A percentile compares a stretch with the other conserved stretches of the same genome.
These are phyloP conservation scores for Colletotrichum horii DNA, from an alignment of 2,329 filamentous ascomycete genomes.

Conservation along the genomic window DNA sequence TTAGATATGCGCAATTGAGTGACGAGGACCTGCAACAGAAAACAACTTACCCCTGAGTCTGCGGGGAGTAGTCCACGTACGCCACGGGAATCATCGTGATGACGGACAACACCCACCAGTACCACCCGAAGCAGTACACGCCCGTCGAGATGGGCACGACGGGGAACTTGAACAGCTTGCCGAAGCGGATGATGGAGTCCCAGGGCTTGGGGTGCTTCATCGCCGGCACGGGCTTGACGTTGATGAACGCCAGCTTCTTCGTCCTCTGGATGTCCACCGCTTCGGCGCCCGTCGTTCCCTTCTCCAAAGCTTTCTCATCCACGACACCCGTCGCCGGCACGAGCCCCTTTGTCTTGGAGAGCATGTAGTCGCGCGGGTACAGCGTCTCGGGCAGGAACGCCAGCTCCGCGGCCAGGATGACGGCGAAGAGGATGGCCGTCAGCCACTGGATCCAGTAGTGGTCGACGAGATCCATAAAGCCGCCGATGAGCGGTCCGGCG, in stretches of 20 bases:
- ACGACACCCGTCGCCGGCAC: not conserved
- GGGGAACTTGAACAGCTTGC: slow-evolving; percentile 50
- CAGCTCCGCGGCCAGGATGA: slow-evolving; percentile 51
- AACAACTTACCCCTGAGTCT: slow-evolving; percentile 49
- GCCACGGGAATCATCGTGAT: slow-evolving; percentile 59
- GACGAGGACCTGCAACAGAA: not conserved
- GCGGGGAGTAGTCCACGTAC: slow-evolving; percentile 50
- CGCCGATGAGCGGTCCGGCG: slow-evolving; percentile 50
- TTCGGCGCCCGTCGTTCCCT: slow-evolving; percentile 4
- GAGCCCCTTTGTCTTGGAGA: slow-evolving; percentile 25
- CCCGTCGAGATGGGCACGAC: slow-evolving; percentile 50
- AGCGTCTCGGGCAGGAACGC: slow-evolving; percentile 60
- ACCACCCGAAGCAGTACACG: slow-evolving; percentile 58
- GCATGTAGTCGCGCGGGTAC: slow-evolving; percentile 57
- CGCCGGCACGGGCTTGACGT: slow-evolving; percentile 50
- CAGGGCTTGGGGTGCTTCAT: slow-evolving; percentile 55
- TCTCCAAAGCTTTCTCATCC: slow-evolving; percentile 19
- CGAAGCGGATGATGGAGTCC: slow-evolving; percentile 49
- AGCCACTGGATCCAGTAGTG: slow-evolving; percentile 60
- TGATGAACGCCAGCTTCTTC: slow-evolving; percentile 48
- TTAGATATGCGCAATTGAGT: not conserved
- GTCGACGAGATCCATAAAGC: slow-evolving; percentile 52
- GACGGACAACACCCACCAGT: slow-evolving; percentile 61
- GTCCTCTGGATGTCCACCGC: slow-evolving; percentile 37
- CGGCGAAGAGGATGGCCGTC: slow-evolving; percentile 55